Percentiles rank a stretch among this genome's conserved stretches.
These are phyloP conservation scores for Naganishia onofrii DNA, from an alignment of 768 basidiomycete genomes.

Conservation along the genomic window DNA sequence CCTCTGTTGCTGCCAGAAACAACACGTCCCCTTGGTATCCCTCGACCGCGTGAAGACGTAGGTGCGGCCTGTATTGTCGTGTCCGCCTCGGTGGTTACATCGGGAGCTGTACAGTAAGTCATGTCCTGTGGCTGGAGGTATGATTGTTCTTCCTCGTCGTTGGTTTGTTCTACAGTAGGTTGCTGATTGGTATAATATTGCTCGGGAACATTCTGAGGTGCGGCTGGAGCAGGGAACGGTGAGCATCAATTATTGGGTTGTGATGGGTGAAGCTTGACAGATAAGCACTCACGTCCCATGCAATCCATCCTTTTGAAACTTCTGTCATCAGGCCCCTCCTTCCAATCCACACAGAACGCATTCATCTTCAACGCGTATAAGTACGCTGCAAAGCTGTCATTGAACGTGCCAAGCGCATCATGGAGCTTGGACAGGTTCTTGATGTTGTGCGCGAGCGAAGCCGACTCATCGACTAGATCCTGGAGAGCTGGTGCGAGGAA, in stretches of 20 bases:
- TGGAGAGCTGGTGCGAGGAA: constrained; percentile 80
- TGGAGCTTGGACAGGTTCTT: constrained; percentile 69
- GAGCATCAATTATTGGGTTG: not conserved
- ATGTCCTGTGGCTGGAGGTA: constrained; percentile 33
- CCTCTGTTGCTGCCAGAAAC: constrained; percentile 30
- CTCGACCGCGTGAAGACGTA: constrained; percentile 5
- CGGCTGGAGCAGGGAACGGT: not conserved
- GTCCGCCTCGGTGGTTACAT: constrained; percentile 35
- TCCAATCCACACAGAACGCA: constrained; percentile 88
- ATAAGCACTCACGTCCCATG: not conserved
- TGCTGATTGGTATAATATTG: not conserved
- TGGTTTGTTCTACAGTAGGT: not conserved
- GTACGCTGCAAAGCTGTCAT: constrained; percentile 89
- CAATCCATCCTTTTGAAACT: constrained; percentile 1
- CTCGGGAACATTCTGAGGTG: not conserved
- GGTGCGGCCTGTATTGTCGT: not conserved
- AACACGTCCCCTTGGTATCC: constrained; percentile 12
- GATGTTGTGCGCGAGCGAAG: constrained; percentile 71
- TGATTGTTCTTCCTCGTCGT: not conserved
- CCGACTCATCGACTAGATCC: constrained; percentile 84
- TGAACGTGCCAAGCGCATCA: constrained; percentile 76
- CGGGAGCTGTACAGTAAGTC: constrained; percentile 48
- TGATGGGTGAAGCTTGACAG: not conserved
- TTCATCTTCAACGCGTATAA: constrained; percentile 93
- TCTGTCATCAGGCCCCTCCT: constrained; percentile 61